Evolutionary conservation across 2,329 filamentous ascomycete genomes (phyloP).

Genomic region (Coniochaeta sp.): DNA sequence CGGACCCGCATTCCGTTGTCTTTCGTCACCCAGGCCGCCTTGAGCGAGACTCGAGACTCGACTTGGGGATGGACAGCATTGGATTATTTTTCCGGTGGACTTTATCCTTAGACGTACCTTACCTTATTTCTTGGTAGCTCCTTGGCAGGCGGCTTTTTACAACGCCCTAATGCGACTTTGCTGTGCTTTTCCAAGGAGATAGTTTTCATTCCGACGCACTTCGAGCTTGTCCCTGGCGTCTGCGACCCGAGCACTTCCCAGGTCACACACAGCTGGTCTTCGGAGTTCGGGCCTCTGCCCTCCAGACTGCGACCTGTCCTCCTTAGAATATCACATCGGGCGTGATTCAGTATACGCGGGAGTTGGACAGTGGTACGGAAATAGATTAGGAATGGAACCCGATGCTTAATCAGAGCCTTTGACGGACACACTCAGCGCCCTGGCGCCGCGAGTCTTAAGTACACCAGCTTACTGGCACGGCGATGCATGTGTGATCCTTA

Average conservation of each 20-base stretch:
- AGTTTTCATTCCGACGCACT: too few species aligned
- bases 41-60: too few species aligned
- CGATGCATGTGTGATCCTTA: background rate
- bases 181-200: too few species aligned
- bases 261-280: background rate
- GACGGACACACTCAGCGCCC: background rate
- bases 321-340: background rate
- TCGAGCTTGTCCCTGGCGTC: background rate
- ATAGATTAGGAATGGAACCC: background rate
- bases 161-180: background rate
- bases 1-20: too few species aligned
- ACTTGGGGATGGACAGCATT: background rate
- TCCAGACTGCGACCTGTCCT: background rate
- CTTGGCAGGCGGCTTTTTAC: background rate
- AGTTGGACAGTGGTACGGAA: background rate
- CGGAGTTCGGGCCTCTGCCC: background rate
- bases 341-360: background rate
- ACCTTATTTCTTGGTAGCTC: background rate
- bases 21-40: too few species aligned
- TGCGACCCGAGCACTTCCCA: too few species aligned
- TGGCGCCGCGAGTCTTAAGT: background rate
- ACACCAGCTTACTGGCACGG: background rate
- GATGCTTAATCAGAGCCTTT: background rate
- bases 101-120: background rate
- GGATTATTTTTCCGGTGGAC: background rate